Evolutionary conservation across 768 basidiomycete genomes (phyloP), one percentile per base, ranked within the genome.

Genomic region (Xerocomus brunneocitrinus): DNA sequence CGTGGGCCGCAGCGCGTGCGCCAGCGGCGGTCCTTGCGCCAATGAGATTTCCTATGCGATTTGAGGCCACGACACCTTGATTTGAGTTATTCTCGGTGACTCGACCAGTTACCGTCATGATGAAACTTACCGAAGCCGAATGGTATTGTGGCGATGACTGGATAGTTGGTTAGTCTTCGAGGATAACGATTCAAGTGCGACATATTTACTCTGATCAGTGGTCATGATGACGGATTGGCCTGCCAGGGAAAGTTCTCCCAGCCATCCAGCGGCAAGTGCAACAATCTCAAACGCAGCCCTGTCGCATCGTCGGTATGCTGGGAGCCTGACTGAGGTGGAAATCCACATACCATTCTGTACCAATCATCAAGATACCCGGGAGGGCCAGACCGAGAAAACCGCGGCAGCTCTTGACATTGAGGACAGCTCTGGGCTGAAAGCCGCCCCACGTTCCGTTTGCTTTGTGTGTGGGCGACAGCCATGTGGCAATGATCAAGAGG

Each of bases 261-360:
- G 73, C 19, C 81, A 76, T 4, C 87, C 89, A 3, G 89, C 89
- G 16, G 85, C 84, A 24, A 91, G 71, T 4, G 89, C 86, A 10
- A 90, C 88, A 36, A 90, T 87, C 63, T 91, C 89, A 58, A 90
- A 91, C 0, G 87, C 85, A 41, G 84, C 84, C 87, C 87, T 88
- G 38, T 53, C 41, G 30, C 3, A 43, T 55, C 40, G 40, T 53
- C n/a, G 31, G 34, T 44, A 8, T n/a, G 4, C n/a, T 25, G 25
- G 10, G 34, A 19, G 8, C 12, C 45, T 4, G 12, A 2, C 19
- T 14, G 32, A 30, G 28, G 25, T 50, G 32, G 36, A 31, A 3
- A 28, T 16, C 6, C 54, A 50, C 76, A 50, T 62, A 87, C 87
- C 87, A 91, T 73, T 91, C 89, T 4, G 87, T 87, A 22, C 84